Evolutionary conservation across 345 rosid genomes (phyloP).

Genomic region (Gossypium raimondii): DNA sequence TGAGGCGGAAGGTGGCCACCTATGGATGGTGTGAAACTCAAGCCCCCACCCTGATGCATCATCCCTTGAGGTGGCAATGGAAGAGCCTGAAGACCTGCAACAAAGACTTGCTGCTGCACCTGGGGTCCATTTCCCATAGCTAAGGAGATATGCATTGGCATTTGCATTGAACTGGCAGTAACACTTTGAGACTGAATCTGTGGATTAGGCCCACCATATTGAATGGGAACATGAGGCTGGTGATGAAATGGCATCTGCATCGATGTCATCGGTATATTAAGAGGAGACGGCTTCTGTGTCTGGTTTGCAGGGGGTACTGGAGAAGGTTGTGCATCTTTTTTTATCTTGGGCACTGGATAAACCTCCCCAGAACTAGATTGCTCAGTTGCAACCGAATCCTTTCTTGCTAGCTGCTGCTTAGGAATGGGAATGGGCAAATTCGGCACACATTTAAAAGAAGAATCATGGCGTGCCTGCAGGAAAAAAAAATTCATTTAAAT

Average conservation of each 20-base stretch:
- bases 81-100: conserved; percentile 67
- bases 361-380: conserved; percentile 43
- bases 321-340: conserved; percentile 51
- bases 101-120: conserved; percentile 65
- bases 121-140: conserved; percentile 65
- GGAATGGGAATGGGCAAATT: conserved; percentile 55
- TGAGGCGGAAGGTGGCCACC: conserved; percentile 60
- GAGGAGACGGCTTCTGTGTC: conserved; percentile 50
- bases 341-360: conserved; percentile 40
- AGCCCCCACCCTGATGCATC: conserved; percentile 80
- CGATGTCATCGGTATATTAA: conserved; percentile 52
- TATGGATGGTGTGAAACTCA: conserved; percentile 58
- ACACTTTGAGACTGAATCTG: conserved; percentile 73
- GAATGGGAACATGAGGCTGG: conserved; percentile 62
- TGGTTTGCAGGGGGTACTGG: conserved; percentile 41
- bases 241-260: conserved; percentile 68
- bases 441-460: conserved; percentile 40
- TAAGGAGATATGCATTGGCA: conserved; percentile 66
- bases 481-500: conserved; percentile 10
- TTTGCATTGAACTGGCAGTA: conserved; percentile 51
- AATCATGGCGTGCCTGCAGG: conserved; percentile 59
- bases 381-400: conserved; percentile 40
- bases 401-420: conserved; percentile 48
- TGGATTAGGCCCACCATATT: conserved; percentile 63
- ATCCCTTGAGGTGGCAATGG: conserved; percentile 74